phyloP scores from a whole-genome alignment of 1,284 basidiomycete species.

The Ganoderma lingzhi region DNA sequence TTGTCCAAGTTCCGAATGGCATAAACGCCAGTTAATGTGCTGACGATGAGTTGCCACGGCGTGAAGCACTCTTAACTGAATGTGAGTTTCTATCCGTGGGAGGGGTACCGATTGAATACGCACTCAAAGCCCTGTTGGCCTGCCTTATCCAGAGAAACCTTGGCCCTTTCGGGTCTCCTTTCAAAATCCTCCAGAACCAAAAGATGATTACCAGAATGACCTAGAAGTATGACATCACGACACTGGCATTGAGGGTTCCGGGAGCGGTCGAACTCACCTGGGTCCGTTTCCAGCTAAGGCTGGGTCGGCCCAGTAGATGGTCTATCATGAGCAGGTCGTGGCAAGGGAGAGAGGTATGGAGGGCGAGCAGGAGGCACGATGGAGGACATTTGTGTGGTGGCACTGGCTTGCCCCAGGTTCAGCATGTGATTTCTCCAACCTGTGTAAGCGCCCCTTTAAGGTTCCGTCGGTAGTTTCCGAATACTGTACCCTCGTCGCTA shows the following conservation, averaged over 20 bases:
- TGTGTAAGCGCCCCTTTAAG: constrained; percentile 8
- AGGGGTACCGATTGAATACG: constrained; percentile 37
- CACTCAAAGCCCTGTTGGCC: constrained; percentile 69
- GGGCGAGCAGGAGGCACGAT: neutral
- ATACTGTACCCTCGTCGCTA: neutral
- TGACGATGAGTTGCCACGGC: constrained; percentile 94
- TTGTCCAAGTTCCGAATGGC: constrained; percentile 89
- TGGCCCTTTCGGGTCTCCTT: constrained; percentile 75
- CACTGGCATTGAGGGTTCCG: neutral
- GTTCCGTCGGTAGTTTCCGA: neutral
- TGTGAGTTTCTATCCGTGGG: constrained; percentile 3
- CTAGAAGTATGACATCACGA: constrained; percentile 46
- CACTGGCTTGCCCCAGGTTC: constrained; percentile 1
- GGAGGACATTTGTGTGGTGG: constrained; percentile 20
- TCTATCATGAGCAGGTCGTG: constrained; percentile 45
- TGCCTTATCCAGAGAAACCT: constrained; percentile 68
- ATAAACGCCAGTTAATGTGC: constrained; percentile 87
- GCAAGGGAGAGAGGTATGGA: constrained; percentile 19
- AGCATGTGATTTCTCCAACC: constrained; percentile 31
- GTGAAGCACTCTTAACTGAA: constrained; percentile 77
- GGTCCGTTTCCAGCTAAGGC: constrained; percentile 47
- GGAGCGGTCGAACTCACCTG: constrained; percentile 37
- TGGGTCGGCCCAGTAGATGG: constrained; percentile 47
- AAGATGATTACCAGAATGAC: constrained; percentile 90
- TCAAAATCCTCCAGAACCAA: constrained; percentile 84